Evolutionary conservation across 768 basidiomycete species (phyloP), one percentile per base, ranked within the genome.

Genomic region (Leccinum imitatum): DNA sequence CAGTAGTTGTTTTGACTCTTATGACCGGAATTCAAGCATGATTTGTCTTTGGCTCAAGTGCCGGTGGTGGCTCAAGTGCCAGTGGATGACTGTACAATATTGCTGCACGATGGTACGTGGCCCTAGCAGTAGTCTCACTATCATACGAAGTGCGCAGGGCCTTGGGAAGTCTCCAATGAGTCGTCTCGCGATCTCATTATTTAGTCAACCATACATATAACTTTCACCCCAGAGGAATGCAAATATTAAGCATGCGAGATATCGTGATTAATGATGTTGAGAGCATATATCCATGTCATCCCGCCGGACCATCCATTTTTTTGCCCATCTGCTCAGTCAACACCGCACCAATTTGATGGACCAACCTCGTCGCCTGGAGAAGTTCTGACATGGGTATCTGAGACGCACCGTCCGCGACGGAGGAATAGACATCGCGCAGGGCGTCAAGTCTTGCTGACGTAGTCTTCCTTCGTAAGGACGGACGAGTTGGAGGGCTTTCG

Each of bases 331-430:
- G 76, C 60, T 81, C 80, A 31, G 78, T 81, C 59, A 85, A 64
- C 31, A 74, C 73, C 15, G 74, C 71, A 41, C 80, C 78, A 17
- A 86, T 80, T 64, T 77, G 73, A 61, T 81, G 76, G 5, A 80
- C 77, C 31, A 84, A 63, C 37, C 66, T 73, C 17, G 78, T 76
- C 9, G 81, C 82, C 27, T 78, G 77, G 14, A 81, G 62, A 14
- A 86, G 75, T 61, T 84, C 83, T 23, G 80, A 72, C 25, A 80
- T 70, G 15, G 80, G 75, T 33, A 81, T 74, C 58, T 86, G 84
- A 19, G 83, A 83, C 8, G 71, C 78, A 9, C 77, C 77, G 13
- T 75, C 73, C 8, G 72, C 62, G 14, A 85, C 65, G 11, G 77
- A 76, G 9, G 76, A 75, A 59, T 80, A 82, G 11, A 81, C 79